Base-by-base conservation (phyloP, 2,329 filamentous ascomycete genomes). In the Fusarium sp. region DNA sequence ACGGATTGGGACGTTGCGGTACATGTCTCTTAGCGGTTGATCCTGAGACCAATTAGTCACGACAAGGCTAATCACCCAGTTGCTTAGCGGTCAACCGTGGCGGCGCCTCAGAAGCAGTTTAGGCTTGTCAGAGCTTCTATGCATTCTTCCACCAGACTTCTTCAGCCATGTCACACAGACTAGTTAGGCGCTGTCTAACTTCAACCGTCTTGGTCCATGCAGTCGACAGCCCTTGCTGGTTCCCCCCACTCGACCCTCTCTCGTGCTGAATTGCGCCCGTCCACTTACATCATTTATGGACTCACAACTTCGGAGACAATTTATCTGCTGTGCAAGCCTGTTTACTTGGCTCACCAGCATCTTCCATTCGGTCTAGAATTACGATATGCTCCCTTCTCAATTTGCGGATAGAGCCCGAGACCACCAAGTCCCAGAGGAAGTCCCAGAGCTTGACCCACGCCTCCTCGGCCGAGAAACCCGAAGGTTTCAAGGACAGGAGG, bases 261-360 rank as follows among this genome's bases (percentile, higher is more conserved):
- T 48, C 49, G 33, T 58, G 65, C 56, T 66, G 59, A 67, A 72
- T 71, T 73, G 69, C 65, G 69, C 72, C 73, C 75, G 69, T 66
- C 74, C 74, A 77, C 71, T 77, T 78, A 78, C 76, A 78, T 77
- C 74, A 78, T 78, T 75, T 60, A 75, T 75, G 68, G 68, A 71
- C 70, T 75, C 72, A 72, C 68, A 73, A 59, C 72, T 73, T 69
- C 42, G 51, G 59, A 36, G 42, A 62, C 60, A 44, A 55, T 63
- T 71, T 68, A 48, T 54, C 33, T 52, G 38, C 28, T 64, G 38
- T 51, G 48, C 51, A 73, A 70, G 61, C 39, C 39, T 68, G 56
- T 66, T 74, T 60, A 51, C 56, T 63, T 51, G 62, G 61, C 28
- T 63, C 48, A 60, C 49, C 51, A 54, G 58, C 52, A 52, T 66